Conservation (phyloP, 2,329 filamentous ascomycete genomes). For the Verticillium isaacii region DNA sequence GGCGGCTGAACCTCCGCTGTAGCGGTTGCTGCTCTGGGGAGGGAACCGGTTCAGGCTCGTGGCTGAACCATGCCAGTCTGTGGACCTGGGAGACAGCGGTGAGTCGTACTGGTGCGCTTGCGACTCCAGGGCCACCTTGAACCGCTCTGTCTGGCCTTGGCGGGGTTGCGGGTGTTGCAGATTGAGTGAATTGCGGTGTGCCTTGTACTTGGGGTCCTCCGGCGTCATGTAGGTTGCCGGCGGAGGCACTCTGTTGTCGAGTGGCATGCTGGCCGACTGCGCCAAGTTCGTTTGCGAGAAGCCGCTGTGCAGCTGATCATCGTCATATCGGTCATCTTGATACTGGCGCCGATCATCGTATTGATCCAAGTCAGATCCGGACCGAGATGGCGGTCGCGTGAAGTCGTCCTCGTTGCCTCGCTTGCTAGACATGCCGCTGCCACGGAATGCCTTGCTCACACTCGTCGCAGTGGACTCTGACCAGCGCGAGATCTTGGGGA, state of each 20-base stretch:
- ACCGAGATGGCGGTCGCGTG: slow-evolving; percentile 62
- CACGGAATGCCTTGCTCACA: slow-evolving; percentile 71
- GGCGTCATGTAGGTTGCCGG: slow-evolving; percentile 50
- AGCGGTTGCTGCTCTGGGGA: slow-evolving; percentile 39
- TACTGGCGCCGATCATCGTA: slow-evolving; percentile 57
- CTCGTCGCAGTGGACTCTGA: slow-evolving; percentile 94
- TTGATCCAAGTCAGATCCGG: slow-evolving; percentile 67
- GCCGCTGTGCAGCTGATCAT: slow-evolving; percentile 56
- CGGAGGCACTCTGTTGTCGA: slow-evolving; percentile 22
- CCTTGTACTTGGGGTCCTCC: slow-evolving; percentile 75
- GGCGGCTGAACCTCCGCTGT: slow-evolving; percentile 34
- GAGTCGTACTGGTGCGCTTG: slow-evolving; percentile 65
- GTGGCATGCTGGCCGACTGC: slow-evolving; percentile 18
- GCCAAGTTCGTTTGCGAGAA: slow-evolving; percentile 49
- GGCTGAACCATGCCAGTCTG: slow-evolving; percentile 58
- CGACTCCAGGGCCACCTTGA: slow-evolving; percentile 68
- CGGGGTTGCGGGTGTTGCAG: slow-evolving; percentile 76
- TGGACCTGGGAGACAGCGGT: slow-evolving; percentile 54
- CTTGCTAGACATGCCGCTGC: slow-evolving; percentile 53
- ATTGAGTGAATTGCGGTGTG: slow-evolving; percentile 75
- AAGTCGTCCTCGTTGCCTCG: slow-evolving; percentile 58
- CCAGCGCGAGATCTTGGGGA: slow-evolving; percentile 95
- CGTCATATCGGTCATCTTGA: slow-evolving; percentile 48
- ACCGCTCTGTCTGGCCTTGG: slow-evolving; percentile 67
- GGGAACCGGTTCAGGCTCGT: slow-evolving; percentile 53